A percentile compares a stretch with the other conserved stretches of the same genome.
phyloP scores from a whole-genome alignment of 139 green algal species.

The Pseudopediastrum boryanum region DNA sequence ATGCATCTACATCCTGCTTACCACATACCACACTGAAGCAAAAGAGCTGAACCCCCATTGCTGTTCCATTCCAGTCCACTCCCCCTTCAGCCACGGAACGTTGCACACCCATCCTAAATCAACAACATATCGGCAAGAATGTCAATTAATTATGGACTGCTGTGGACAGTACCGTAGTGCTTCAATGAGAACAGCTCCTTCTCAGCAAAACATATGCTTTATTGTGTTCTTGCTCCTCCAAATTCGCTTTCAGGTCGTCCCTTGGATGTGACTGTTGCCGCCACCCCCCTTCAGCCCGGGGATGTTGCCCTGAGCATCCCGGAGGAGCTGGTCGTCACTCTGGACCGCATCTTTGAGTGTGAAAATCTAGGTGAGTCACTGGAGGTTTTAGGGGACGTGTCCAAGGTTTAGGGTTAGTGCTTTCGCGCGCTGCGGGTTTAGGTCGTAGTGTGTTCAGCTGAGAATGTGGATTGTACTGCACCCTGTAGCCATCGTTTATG shows the following conservation, averaged over 20 bases:
- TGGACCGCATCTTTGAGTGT: constrained; percentile 86
- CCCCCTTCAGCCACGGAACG: background rate
- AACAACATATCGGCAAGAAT: background rate
- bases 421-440: too few relatives aligned
- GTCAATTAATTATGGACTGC: background rate
- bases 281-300: constrained; percentile 45
- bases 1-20: too few relatives aligned
- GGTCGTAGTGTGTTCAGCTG: too few relatives aligned
- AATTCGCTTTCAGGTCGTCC: constrained; percentile 31
- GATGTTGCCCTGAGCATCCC: constrained; percentile 81
- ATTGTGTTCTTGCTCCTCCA: background rate
- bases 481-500: too few relatives aligned
- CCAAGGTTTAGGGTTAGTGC: too few relatives aligned
- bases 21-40: too few relatives aligned
- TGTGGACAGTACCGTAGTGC: too few relatives aligned
- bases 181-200: too few relatives aligned
- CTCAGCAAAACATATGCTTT: background rate
- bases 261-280: constrained; percentile 35
- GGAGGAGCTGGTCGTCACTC: constrained; percentile 81
- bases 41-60: background rate
- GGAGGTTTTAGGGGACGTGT: background rate
- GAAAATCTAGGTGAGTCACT: constrained; percentile 61
- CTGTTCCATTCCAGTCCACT: background rate
- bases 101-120: background rate
- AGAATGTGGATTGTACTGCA: too few relatives aligned